Conservation (phyloP, 1,284 basidiomycete species). For the Ustilago sp. region DNA sequence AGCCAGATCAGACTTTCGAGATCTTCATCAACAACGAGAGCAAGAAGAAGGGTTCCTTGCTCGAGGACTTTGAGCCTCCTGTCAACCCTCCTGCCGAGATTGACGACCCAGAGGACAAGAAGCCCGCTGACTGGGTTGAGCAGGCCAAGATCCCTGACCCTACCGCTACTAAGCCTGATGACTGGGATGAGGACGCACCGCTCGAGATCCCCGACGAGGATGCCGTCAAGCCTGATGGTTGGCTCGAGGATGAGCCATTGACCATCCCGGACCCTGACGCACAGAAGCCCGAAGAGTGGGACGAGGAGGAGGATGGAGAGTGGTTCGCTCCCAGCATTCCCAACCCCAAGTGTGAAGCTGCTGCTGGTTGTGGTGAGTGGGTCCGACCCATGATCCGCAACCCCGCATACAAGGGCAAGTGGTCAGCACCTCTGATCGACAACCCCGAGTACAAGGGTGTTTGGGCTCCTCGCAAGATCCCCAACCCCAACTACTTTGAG, state of each 20-base stretch:
- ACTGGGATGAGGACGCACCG: constrained; percentile 69
- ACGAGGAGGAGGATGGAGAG: constrained; percentile 98
- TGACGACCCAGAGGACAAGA: constrained; percentile 89
- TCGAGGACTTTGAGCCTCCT: constrained; percentile 94
- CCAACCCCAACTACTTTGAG: constrained; percentile 91
- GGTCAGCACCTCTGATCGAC: constrained; percentile 89
- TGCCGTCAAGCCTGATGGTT: constrained; percentile 90
- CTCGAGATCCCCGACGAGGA: constrained; percentile 80
- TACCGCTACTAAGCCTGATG: constrained; percentile 76
- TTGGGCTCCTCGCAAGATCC: constrained; percentile 64
- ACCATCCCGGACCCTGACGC: constrained; percentile 90
- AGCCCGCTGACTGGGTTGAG: constrained; percentile 95
- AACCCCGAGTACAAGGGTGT: constrained; percentile 67
- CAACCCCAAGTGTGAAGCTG: constrained; percentile 82
- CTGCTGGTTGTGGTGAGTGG: constrained; percentile 95
- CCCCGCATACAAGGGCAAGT: constrained; percentile 96
- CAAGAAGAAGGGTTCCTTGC: constrained; percentile 78
- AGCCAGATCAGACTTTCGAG: constrained; percentile 94
- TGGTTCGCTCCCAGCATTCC: constrained; percentile 90
- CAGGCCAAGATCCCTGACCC: constrained; percentile 85
- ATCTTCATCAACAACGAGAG: constrained; percentile 88
- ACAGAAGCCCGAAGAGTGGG: constrained; percentile 99
- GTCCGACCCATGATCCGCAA: constrained; percentile 89
- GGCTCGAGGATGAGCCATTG: constrained; percentile 89
- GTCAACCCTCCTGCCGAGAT: constrained; percentile 95